phyloP scores from a whole-genome alignment of 306 rosid genomes.

The Canavalia ensiformis region DNA sequence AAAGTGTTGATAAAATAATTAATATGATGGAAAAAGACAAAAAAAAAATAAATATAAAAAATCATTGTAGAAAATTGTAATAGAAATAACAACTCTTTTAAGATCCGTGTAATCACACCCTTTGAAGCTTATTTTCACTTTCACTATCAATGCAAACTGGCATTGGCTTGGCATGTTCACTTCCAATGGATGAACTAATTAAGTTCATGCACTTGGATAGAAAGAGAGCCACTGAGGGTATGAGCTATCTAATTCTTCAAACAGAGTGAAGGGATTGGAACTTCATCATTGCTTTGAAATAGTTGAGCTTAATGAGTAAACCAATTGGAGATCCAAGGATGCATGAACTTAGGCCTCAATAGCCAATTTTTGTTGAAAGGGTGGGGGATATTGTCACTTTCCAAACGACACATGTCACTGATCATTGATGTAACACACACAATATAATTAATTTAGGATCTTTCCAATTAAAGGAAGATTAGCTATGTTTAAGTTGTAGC shows the following conservation, averaged over 20 bases:
- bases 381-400: conserved; percentile 53
- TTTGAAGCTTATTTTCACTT: conserved; percentile 15
- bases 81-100: neutral
- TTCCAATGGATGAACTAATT: neutral
- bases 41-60: no score
- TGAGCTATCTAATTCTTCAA: conserved; percentile 34
- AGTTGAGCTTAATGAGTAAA: neutral
- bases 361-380: conserved; percentile 13
- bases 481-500: neutral
- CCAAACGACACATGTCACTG: conserved; percentile 41
- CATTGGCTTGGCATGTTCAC: conserved; percentile 38
- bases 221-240: conserved; percentile 32
- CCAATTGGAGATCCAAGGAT: conserved; percentile 7
- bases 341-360: conserved; percentile 47
- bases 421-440: conserved; percentile 38
- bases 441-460: conserved; percentile 12
- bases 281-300: conserved; percentile 32
- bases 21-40: no score
- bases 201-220: conserved; percentile 49
- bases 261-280: conserved; percentile 36
- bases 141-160: conserved; percentile 44
- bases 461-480: neutral
- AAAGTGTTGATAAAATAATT: no score
- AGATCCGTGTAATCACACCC: neutral
- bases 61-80: no score